Conservation (phyloP, 768 basidiomycete genomes). For the Hygrophorus russula region DNA sequence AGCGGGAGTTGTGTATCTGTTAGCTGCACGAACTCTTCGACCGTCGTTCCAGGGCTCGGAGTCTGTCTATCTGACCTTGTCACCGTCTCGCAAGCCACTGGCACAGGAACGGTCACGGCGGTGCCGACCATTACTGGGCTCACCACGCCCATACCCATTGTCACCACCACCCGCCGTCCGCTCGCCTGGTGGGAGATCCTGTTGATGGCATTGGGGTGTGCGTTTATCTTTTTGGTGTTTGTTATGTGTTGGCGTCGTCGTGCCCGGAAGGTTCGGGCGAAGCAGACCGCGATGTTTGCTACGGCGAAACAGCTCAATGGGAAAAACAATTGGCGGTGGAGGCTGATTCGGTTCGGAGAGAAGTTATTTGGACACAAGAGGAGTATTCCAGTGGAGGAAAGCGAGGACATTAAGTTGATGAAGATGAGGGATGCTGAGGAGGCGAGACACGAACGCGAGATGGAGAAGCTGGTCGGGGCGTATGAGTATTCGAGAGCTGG, state of each 20-base stretch:
- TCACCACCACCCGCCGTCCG: conserved; percentile 18
- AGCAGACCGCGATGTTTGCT: conserved; percentile 57
- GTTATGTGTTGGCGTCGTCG: conserved; percentile 62
- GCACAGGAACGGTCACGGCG: conserved; percentile 32
- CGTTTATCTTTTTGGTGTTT: conserved; percentile 62
- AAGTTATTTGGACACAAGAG: conserved; percentile 41
- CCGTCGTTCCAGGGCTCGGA: conserved; percentile 59
- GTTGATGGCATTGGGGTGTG: conserved; percentile 72
- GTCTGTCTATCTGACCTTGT: conserved; percentile 74
- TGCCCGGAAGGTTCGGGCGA: conserved; percentile 55
- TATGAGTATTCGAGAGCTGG: conserved; percentile 33
- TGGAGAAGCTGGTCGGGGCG: conserved; percentile 44
- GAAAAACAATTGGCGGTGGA: conserved; percentile 40
- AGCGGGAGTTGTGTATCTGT: conserved; percentile 54
- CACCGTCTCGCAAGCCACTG: conserved; percentile 32
- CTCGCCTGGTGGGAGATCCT: conserved; percentile 80
- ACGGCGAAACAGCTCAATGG: conserved; percentile 41
- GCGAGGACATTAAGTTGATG: conserved; percentile 39
- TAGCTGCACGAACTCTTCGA: conserved; percentile 44
- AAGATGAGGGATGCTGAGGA: conserved; percentile 40
- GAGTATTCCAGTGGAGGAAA: conserved; percentile 14
- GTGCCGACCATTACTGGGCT: conserved; percentile 50
- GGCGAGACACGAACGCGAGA: conserved; percentile 32
- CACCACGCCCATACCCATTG: conserved; percentile 32
- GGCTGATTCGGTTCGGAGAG: conserved; percentile 46